These are phyloP conservation scores for Musa schizocarpa DNA, from an alignment of 176 grass and related monocot species.

Conservation along the genomic window DNA sequence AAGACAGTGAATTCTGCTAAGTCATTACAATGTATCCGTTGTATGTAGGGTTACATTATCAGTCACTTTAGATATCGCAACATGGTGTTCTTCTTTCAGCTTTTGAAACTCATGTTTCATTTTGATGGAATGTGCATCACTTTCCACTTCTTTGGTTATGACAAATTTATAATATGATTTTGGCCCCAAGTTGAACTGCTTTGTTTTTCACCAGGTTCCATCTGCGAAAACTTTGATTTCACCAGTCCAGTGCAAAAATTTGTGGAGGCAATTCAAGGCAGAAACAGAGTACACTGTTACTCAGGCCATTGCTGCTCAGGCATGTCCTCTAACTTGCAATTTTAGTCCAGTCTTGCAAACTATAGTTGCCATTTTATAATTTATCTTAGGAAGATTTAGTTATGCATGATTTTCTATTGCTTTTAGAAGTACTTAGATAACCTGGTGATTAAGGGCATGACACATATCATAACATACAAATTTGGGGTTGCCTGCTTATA, in stretches of 20 bases:
- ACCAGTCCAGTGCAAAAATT: constrained; percentile 15
- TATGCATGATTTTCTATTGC: not conserved
- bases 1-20: too few species aligned
- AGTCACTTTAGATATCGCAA: too few species aligned
- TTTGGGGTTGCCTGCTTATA: too few species aligned
- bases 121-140: not conserved
- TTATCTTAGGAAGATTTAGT: not conserved
- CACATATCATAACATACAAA: too few species aligned
- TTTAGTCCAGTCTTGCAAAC: not conserved
- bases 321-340: not conserved
- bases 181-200: not conserved
- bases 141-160: not conserved
- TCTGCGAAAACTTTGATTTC: constrained; percentile 7
- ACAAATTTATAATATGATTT: not conserved
- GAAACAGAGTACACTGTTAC: constrained; percentile 17
- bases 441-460: not conserved
- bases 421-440: not conserved
- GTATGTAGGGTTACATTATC: too few species aligned
- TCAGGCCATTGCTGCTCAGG: constrained; percentile 16
- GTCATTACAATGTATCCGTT: too few species aligned
- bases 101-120: not conserved
- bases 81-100: too few species aligned
- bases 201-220: constrained; percentile 2
- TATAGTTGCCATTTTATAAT: not conserved
- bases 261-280: constrained; percentile 17